phyloP scores from a whole-genome alignment of 2,329 filamentous ascomycete genomes.

The Aspergillus tamarii region DNA sequence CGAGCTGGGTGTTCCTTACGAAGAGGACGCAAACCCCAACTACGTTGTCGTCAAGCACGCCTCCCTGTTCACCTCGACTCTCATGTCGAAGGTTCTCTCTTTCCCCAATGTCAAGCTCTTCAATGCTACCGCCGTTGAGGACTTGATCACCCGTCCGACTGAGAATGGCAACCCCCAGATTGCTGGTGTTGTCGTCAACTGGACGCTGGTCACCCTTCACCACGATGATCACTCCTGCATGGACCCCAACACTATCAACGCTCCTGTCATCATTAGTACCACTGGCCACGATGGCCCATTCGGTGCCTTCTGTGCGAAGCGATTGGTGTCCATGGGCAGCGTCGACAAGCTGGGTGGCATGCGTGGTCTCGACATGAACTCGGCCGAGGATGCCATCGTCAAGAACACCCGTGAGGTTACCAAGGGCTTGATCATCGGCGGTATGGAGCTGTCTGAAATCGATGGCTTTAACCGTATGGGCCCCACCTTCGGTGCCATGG shows the following conservation, averaged over 20 bases:
- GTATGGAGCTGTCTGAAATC: conserved; percentile 90
- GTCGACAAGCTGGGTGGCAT: conserved; percentile 86
- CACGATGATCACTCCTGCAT: conserved; percentile 92
- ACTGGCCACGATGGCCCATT: conserved; percentile 91
- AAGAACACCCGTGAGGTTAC: conserved; percentile 87
- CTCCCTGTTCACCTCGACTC: conserved; percentile 85
- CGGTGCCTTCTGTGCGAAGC: conserved; percentile 88
- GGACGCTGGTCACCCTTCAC: conserved; percentile 87
- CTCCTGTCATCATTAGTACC: conserved; percentile 82
- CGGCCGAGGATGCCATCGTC: conserved; percentile 89
- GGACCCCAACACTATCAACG: conserved; percentile 97
- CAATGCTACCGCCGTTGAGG: conserved; percentile 91
- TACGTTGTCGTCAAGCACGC: conserved; percentile 95
- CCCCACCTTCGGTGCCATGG: conserved; percentile 89
- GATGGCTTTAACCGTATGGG: conserved; percentile 92
- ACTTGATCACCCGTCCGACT: conserved; percentile 79
- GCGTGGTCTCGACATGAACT: conserved; percentile 91
- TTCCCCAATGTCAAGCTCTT: conserved; percentile 96
- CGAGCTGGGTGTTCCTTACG: conserved; percentile 80
- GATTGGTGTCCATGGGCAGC: conserved; percentile 83
- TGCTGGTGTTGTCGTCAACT: conserved; percentile 92
- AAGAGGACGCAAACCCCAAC: conserved; percentile 84
- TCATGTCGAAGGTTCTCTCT: conserved; percentile 78
- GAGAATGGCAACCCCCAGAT: conserved; percentile 58
- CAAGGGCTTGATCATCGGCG: conserved; percentile 86